A percentile compares a stretch with the other conserved stretches of the same genome.
Evolutionary conservation across 1,139 yeast species (phyloP).

Genomic region (Sugiyamaella sp.): DNA sequence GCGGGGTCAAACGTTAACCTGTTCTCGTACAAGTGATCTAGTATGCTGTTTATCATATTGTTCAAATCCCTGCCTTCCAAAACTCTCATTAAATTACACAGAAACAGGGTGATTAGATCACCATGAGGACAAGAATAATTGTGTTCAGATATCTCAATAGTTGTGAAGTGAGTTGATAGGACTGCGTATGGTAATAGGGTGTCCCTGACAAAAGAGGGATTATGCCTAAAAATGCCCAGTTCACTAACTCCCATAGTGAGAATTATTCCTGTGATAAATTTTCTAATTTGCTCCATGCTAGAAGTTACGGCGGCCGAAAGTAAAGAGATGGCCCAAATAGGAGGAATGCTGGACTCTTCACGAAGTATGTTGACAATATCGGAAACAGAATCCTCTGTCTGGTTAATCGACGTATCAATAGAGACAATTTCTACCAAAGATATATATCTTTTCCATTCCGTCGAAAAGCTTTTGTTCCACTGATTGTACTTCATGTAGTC

Average conservation of each 20-base stretch:
- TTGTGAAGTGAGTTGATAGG: conserved; percentile 62
- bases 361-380: conserved; percentile 65
- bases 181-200: conserved; percentile 64
- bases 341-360: conserved; percentile 58
- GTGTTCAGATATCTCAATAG: conserved; percentile 38
- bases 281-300: conserved; percentile 77
- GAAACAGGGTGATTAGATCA: conserved; percentile 51
- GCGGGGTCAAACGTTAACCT: conserved; percentile 71
- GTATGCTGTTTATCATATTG: conserved; percentile 41
- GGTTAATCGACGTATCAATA: conserved; percentile 84
- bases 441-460: conserved; percentile 71
- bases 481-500: conserved; percentile 44
- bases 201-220: conserved; percentile 52
- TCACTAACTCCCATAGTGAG: conserved; percentile 55
- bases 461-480: conserved; percentile 40
- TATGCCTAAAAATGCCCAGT: conserved; percentile 52
- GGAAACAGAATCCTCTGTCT: conserved; percentile 73
- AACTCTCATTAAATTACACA: conserved; percentile 49
- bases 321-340: conserved; percentile 71
- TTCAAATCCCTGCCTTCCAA: conserved; percentile 43
- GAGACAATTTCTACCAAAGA: conserved; percentile 81
- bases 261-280: conserved; percentile 60
- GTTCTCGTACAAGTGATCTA: conserved; percentile 52
- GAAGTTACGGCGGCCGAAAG: conserved; percentile 78
- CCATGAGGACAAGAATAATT: conserved; percentile 60